These are phyloP conservation scores for Mycena venus DNA, from an alignment of 768 basidiomycete species.

Conservation along the genomic window DNA sequence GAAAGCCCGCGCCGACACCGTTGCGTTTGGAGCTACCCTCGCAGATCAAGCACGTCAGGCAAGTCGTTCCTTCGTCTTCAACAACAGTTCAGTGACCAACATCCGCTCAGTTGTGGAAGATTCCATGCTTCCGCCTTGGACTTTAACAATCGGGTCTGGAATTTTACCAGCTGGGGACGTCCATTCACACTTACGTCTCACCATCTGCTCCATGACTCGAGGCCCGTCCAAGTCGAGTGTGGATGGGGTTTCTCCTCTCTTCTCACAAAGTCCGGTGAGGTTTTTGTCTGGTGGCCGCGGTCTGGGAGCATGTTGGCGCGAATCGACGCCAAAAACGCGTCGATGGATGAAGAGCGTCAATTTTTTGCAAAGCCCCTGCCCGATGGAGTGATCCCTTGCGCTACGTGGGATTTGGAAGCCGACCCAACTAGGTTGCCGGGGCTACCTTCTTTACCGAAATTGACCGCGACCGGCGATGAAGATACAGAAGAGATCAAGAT, in stretches of 20 bases:
- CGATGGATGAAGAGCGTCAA: conserved; percentile 59
- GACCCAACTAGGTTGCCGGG: conserved; percentile 72
- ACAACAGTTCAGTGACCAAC: neutral
- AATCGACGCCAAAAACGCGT: conserved; percentile 53
- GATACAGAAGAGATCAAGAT: conserved; percentile 58
- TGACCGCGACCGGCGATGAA: conserved; percentile 48
- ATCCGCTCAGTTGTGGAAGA: conserved; percentile 75
- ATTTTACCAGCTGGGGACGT: conserved; percentile 82
- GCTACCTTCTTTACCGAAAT: conserved; percentile 71
- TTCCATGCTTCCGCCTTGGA: conserved; percentile 80
- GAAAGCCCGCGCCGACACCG: conserved; percentile 65
- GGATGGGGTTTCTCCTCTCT: conserved; percentile 87
- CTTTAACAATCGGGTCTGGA: conserved; percentile 73
- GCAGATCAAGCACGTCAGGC: conserved; percentile 77
- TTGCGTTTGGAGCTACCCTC: conserved; percentile 70
- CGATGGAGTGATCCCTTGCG: conserved; percentile 68
- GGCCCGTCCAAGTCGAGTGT: conserved; percentile 75
- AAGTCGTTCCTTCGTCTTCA: conserved; percentile 22
- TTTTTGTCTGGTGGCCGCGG: conserved; percentile 83
- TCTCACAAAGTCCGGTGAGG: conserved; percentile 78
- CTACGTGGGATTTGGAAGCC: conserved; percentile 66
- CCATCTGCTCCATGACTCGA: conserved; percentile 55
- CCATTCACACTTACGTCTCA: conserved; percentile 73
- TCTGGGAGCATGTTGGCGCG: conserved; percentile 54
- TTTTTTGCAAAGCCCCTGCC: conserved; percentile 50